Percentiles rank a stretch among this genome's conserved stretches.
phyloP scores from a whole-genome alignment of 1,284 basidiomycete species.

The Rhodotorula sp. region DNA sequence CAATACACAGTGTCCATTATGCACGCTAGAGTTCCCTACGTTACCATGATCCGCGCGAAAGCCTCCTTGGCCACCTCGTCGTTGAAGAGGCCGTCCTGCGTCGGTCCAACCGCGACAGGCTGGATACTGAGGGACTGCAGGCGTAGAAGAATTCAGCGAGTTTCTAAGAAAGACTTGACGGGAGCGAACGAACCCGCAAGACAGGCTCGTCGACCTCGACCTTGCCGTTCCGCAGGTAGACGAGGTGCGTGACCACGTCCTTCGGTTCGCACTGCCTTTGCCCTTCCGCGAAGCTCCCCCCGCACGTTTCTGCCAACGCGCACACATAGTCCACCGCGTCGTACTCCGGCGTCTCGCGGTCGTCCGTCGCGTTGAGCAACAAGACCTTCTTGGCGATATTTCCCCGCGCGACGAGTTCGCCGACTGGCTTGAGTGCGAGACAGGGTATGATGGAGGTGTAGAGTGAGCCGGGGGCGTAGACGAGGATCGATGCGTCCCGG shows the following conservation, averaged over 20 bases:
- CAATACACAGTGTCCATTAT: not conserved
- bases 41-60: conserved; percentile 15
- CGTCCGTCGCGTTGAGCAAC: conserved; percentile 80
- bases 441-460: conserved; percentile 72
- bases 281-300: not conserved
- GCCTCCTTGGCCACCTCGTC: conserved; percentile 23
- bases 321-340: conserved; percentile 65
- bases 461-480: conserved; percentile 37
- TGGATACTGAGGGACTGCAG: conserved; percentile 16
- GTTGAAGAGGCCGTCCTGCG: conserved; percentile 11
- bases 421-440: conserved; percentile 78
- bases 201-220: conserved; percentile 62
- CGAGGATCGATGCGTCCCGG: conserved; percentile 36
- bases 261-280: conserved; percentile 19
- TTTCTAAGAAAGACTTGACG: not conserved
- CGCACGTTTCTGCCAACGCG: conserved; percentile 21
- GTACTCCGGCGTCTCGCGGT: conserved; percentile 86
- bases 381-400: conserved; percentile 65
- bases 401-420: conserved; percentile 61
- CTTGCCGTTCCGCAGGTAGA: conserved; percentile 65
- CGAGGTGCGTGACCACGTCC: conserved; percentile 69
- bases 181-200: conserved; percentile 59
- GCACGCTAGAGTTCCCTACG: not conserved
- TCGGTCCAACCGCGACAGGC: conserved; percentile 5
- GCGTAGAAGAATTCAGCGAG: too few species aligned